Conservation (phyloP, 371 early-diverging fungal species). For the Dinochytrium kinnereticum region DNA sequence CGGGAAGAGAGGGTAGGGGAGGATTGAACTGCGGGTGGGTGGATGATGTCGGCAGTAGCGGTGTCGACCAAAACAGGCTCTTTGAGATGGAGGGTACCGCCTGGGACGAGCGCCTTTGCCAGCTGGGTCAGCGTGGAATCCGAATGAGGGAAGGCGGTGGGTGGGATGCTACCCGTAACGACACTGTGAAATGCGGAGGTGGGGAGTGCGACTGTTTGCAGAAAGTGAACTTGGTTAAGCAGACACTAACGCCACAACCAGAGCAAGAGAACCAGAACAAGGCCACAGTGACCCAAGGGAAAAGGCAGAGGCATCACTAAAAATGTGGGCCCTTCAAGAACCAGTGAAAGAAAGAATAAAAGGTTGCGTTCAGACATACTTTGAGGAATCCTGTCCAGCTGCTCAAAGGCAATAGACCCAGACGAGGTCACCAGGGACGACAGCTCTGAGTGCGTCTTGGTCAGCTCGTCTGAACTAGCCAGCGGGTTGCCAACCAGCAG, state of each 20-base stretch:
- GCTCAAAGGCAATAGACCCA: constrained; percentile 68
- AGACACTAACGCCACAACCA: background rate
- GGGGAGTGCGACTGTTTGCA: constrained; percentile 46
- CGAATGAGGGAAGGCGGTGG: constrained; percentile 61
- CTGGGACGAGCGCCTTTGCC: constrained; percentile 58
- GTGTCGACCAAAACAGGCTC: constrained; percentile 59
- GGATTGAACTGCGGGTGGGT: constrained; percentile 13
- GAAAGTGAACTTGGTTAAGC: background rate
- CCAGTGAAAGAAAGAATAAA: too few relatives aligned
- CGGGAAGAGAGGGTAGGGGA: constrained; percentile 18
- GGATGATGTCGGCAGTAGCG: constrained; percentile 30
- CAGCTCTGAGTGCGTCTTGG: constrained; percentile 45
- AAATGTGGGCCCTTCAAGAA: too few relatives aligned
- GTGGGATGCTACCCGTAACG: constrained; percentile 58
- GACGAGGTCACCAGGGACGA: constrained; percentile 40
- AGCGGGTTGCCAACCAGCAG: constrained; percentile 64
- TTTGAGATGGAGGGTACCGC: constrained; percentile 58
- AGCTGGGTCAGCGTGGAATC: constrained; percentile 55
- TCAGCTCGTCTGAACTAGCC: constrained; percentile 50
- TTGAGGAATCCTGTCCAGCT: constrained; percentile 66
- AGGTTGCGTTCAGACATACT: too few relatives aligned
- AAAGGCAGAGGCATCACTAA: too few relatives aligned
- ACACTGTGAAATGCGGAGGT: constrained; percentile 58
- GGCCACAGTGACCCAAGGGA: too few relatives aligned
- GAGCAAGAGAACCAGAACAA: background rate